A percentile compares a stretch with the other conserved stretches of the same genome.
These are phyloP conservation scores for Globisporangium cylindrosporum DNA, from an alignment of 352 stramenopile species.

Conservation along the genomic window DNA sequence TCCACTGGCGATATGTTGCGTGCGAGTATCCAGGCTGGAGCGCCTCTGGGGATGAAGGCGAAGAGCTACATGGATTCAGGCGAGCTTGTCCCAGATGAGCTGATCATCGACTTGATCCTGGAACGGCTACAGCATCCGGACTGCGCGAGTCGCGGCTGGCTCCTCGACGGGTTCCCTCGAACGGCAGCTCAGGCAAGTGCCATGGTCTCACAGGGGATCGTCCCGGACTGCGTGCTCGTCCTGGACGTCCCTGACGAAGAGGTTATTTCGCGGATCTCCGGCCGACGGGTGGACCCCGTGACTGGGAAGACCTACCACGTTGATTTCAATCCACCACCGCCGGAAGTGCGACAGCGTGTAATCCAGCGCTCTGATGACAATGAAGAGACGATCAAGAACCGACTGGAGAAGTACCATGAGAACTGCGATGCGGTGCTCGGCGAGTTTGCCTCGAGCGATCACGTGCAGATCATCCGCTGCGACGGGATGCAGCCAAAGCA, in stretches of 20 bases:
- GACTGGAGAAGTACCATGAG: conserved; percentile 82
- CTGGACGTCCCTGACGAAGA: conserved; percentile 94
- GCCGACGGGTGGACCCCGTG: conserved; percentile 91
- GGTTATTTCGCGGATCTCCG: conserved; percentile 94
- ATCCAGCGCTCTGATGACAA: conserved; percentile 91
- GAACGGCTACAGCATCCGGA: conserved; percentile 79
- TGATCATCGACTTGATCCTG: conserved; percentile 49
- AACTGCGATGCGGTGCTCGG: conserved; percentile 51
- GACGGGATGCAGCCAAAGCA: conserved; percentile 49
- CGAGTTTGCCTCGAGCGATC: conserved; percentile 31
- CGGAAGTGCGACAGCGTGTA: conserved; percentile 57
- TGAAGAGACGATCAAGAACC: conserved; percentile 88
- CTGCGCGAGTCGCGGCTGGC: conserved; percentile 78
- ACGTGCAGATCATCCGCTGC: conserved; percentile 50
- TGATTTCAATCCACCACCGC: conserved; percentile 91
- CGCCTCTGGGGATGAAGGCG: conserved; percentile 31
- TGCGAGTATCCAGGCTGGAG: conserved; percentile 62
- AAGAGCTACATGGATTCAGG: conserved; percentile 41
- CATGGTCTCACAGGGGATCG: conserved; percentile 67
- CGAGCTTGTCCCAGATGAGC: conserved; percentile 44
- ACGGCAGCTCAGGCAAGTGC: conserved; percentile 80
- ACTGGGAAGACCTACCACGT: conserved; percentile 95
- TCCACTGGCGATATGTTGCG: conserved; percentile 92
- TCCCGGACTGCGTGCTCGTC: conserved; percentile 88
- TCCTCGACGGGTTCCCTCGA: conserved; percentile 92